Percentiles rank a stretch among this genome's conserved stretches.
Evolutionary conservation across 805 yeast species (phyloP).

Genomic region (Trichomonascus vanleenenianus): DNA sequence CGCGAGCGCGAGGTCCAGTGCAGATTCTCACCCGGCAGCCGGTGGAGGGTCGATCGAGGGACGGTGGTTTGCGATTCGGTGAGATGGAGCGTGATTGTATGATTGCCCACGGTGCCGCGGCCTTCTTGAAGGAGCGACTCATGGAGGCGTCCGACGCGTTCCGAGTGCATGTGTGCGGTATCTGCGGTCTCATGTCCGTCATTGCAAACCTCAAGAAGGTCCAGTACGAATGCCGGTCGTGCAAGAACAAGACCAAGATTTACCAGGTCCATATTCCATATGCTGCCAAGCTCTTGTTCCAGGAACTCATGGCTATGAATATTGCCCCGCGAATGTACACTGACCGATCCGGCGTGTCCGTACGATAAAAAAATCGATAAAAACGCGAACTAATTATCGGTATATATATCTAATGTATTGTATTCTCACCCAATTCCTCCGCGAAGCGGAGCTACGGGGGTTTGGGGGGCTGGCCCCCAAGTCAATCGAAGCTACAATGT

Average conservation of each 20-base stretch:
- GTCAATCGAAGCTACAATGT: too few relatives aligned
- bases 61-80: slow-evolving; percentile 98
- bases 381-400: slow-evolving; percentile 3
- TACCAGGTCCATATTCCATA: slow-evolving; percentile 97
- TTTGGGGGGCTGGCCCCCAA: too few relatives aligned
- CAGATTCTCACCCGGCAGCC: slow-evolving; percentile 98
- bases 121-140: slow-evolving; percentile 92
- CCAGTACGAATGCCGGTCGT: slow-evolving; percentile 96
- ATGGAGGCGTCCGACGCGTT: slow-evolving; percentile 99
- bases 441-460: too few relatives aligned
- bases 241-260: slow-evolving; percentile 96
- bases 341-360: slow-evolving; percentile 60
- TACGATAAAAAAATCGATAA: slow-evolving; percentile 3
- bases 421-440: not conserved
- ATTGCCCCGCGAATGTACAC: slow-evolving; percentile 95
- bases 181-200: slow-evolving; percentile 97
- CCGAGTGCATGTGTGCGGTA: slow-evolving; percentile 96
- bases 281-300: slow-evolving; percentile 97
- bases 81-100: slow-evolving; percentile 99
- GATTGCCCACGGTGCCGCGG: slow-evolving; percentile 99
- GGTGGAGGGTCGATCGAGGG: slow-evolving; percentile 98
- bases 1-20: slow-evolving; percentile 98
- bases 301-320: slow-evolving; percentile 99
- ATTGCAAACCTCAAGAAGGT: slow-evolving; percentile 96
- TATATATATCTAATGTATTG: slow-evolving; percentile 1